Conservation (phyloP, 805 yeast species). For the Candida sanyiensis region DNA sequence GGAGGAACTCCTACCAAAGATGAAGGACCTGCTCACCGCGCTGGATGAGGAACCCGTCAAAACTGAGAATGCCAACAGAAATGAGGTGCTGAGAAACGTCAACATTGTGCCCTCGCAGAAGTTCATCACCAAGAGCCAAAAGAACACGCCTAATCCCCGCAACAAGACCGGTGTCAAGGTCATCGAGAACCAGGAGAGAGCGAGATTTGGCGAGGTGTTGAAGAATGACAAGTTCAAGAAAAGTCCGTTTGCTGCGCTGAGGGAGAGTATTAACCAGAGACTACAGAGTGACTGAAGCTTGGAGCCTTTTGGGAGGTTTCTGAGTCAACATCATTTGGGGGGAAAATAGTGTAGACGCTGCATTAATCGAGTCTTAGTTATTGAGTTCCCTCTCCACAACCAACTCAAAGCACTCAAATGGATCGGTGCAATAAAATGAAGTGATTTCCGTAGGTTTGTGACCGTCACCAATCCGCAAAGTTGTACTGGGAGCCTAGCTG, state of each 20-base stretch:
- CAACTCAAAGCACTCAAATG: no score
- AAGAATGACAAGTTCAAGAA: slow-evolving; percentile 48
- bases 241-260: slow-evolving; percentile 62
- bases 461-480: no score
- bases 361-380: no score
- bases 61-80: slow-evolving; percentile 5
- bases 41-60: slow-evolving; percentile 30
- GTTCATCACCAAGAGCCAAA: slow-evolving; percentile 12
- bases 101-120: slow-evolving; percentile 16
- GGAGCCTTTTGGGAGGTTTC: no score
- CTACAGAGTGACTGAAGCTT: no score
- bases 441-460: no score
- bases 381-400: no score
- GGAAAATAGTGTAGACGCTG: no score
- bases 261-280: slow-evolving; percentile 41
- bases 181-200: slow-evolving; percentile 52
- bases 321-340: no score
- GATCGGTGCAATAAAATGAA: no score
- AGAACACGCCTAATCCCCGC: slow-evolving; percentile 48
- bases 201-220: slow-evolving; percentile 53
- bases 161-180: slow-evolving; percentile 48
- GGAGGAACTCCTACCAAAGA: slow-evolving; percentile 60
- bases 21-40: slow-evolving; percentile 55
- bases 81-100: slow-evolving; percentile 8
- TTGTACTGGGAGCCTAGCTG: no score